These are phyloP conservation scores for Amesomyces nigricolor DNA, from an alignment of 2,329 filamentous ascomycete genomes.

Conservation along the genomic window DNA sequence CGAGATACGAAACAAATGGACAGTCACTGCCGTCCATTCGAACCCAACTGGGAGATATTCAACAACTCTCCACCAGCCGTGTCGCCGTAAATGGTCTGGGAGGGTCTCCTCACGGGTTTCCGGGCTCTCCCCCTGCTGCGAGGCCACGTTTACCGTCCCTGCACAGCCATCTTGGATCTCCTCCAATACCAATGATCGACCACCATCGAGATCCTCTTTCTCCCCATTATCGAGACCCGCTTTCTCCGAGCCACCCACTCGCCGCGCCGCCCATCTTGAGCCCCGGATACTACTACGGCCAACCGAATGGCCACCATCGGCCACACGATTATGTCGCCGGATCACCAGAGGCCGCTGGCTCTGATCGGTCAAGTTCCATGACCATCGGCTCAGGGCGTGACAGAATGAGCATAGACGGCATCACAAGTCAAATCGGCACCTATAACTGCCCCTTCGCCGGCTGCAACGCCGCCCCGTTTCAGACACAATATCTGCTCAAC, in stretches of 20 bases:
- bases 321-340: slow-evolving; percentile 41
- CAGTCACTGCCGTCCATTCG: slow-evolving; percentile 38
- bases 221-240: slow-evolving; percentile 36
- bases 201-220: slow-evolving; percentile 34
- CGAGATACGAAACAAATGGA: slow-evolving; percentile 34
- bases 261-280: slow-evolving; percentile 32
- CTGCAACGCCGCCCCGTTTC: slow-evolving; percentile 68
- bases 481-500: slow-evolving; percentile 71
- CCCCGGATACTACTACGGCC: slow-evolving; percentile 34
- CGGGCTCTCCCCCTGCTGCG: slow-evolving; percentile 33
- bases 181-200: slow-evolving; percentile 48
- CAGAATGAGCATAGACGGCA: slow-evolving; percentile 54
- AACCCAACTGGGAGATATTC: slow-evolving; percentile 33
- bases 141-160: slow-evolving; percentile 31
- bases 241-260: slow-evolving; percentile 42
- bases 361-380: slow-evolving; percentile 31
- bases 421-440: slow-evolving; percentile 47
- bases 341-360: slow-evolving; percentile 41
- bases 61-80: slow-evolving; percentile 21
- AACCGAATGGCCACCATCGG: slow-evolving; percentile 32
- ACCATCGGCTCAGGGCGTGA: slow-evolving; percentile 41
- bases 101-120: slow-evolving; percentile 23
- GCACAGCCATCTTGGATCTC: slow-evolving; percentile 38
- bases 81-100: slow-evolving; percentile 29
- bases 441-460: slow-evolving; percentile 56